Evolutionary conservation across 1,139 yeast species (phyloP), one percentile per base, ranked within the genome.

Genomic region (Blastobotrys ciferrii): DNA sequence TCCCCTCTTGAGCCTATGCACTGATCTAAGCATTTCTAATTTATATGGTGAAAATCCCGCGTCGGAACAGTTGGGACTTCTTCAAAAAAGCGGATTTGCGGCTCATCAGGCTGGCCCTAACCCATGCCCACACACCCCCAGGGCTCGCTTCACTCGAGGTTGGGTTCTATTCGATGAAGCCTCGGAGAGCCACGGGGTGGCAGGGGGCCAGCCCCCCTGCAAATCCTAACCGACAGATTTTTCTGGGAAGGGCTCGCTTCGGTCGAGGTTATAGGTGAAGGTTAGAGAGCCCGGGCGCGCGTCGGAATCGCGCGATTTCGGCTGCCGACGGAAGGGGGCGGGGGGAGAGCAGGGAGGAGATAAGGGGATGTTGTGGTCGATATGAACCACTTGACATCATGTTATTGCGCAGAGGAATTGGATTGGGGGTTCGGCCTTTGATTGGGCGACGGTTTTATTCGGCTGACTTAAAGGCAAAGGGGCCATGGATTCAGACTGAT

Each of bases 401-500:
- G 28, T 23, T 23, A 23, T 23, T 23, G 9, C 28, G 28, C 28
- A 23, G 28, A 5, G 28, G 9, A 23, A 5, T 23, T 6, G 28
- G 28, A 23, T 23, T 9, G 5, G 9, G 28, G 9, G 9, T 23
- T n/a, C 7, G 12, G 15, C 6, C 6, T 12, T 32, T 32, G 13
- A 13, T n/a, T 6, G 4, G 13, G 5, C 4, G 13, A 32, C 7
- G 35, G 13, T n/a, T 12, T 7, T 12, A 32, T 32, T 13, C 37
- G 11, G 12, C 12, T 13, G 37, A 33, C 19, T 17, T 33, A 6
- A 33, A 13, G 12, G 14, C n/a, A 4, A 33, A 15, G 18, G 64
- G 64, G 14, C 64, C 66, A 2, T 62, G 67, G 67, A 31, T 37
- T 14, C 39, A 48, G 13, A 33, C 45, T 25, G 66, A 63, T 36